Base-by-base conservation (phyloP, 1,284 basidiomycete genomes). In the Cutaneotrichosporon cavernicola region DNA sequence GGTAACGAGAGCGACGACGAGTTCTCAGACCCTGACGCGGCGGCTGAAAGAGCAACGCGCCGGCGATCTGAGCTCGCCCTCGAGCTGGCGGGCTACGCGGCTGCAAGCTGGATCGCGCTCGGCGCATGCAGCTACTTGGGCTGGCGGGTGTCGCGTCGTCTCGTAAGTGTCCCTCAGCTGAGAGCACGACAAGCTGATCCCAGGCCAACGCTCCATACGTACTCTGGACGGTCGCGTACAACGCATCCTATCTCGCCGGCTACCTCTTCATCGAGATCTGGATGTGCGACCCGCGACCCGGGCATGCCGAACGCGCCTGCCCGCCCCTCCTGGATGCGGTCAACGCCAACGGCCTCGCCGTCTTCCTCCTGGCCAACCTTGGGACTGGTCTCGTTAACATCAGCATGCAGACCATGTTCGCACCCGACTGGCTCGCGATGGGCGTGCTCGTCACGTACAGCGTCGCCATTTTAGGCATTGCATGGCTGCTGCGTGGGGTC, bases 161-260 rank as follows among this genome's bases (percentile, higher is more conserved):
- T 93, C 82, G 92, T 92, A 61, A 38, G 85, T 84, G 21, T 13
- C 22, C 51, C 60, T 36, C 47, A 56, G 26, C 26, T 26, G 13
- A 13, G 8, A 16, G 40, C 43, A 6, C 8, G 0, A 13, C n/a
- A 4, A 14, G n/a, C 63, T 64, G 47, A 64, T 47, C 10, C 32
- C 65, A 95, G 92, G 90, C 89, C 53, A 98, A 99, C 73, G 72
- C 92, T 30, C 84, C 89, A 2, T 99, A 99, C 77, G 87, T 96
- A 49, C 78, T 94, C 30, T 98, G 94, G 93, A 86, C 90, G 8
- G 85, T 86, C 0, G 94, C 92, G 1, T 97, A 88, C 86, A 99
- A 98, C 78, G 88, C 89, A 0, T 85, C 88, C 2, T 94, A 95
- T 81, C 82, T 98, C 22, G 83, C 93, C 10, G 87, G 86, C 2